Conservation (phyloP, 352 stramenopile genomes). For the Thalassiosira mediterranea region DNA sequence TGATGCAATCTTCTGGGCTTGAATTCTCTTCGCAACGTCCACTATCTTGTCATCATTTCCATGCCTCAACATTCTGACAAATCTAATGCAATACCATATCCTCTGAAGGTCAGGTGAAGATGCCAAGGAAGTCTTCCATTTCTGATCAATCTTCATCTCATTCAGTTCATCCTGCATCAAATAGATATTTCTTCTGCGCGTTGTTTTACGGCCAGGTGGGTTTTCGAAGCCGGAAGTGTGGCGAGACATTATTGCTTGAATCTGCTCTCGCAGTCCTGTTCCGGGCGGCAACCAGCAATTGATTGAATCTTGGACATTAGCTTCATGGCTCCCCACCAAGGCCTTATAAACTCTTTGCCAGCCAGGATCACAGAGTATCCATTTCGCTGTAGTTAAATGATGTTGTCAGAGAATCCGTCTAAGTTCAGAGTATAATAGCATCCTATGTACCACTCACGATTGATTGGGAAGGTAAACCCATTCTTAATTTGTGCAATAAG, state of each 20-base stretch:
- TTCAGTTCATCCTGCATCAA: not conserved
- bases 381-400: too few species aligned
- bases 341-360: constrained; percentile 67
- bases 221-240: constrained; percentile 61
- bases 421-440: too few species aligned
- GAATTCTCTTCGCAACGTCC: too few species aligned
- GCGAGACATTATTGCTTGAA: constrained; percentile 56
- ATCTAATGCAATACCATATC: not conserved
- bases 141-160: not conserved
- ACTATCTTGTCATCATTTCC: too few species aligned
- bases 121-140: not conserved
- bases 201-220: not conserved
- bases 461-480: constrained; percentile 66
- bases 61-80: too few species aligned
- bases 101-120: not conserved
- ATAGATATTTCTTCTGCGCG: not conserved
- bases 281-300: constrained; percentile 67
- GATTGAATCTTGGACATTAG: constrained; percentile 47
- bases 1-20: too few species aligned
- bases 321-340: constrained; percentile 39
- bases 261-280: constrained; percentile 62
- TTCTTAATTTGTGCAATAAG: constrained; percentile 58
- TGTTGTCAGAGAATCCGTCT: too few species aligned
- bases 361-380: constrained; percentile 61
- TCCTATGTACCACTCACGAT: constrained; percentile 47